Evolutionary conservation across 805 yeast species (phyloP).

Genomic region (Barnettozyma vustinii): DNA sequence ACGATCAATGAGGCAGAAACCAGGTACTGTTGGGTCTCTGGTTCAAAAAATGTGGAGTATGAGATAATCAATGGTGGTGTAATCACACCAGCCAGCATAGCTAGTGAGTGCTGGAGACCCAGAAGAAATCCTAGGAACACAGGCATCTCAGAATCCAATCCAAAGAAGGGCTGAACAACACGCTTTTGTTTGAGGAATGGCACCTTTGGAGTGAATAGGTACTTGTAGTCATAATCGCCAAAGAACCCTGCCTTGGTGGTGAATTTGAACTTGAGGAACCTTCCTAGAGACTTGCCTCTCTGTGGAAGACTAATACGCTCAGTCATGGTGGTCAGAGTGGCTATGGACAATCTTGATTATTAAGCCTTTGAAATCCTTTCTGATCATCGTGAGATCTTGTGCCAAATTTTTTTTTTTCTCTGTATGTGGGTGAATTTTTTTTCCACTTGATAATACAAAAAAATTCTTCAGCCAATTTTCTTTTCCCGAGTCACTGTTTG

Average conservation of each 20-base stretch:
- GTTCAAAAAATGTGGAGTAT: conserved; percentile 52
- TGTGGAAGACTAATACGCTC: neutral
- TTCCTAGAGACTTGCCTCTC: neutral
- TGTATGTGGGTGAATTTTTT: neutral
- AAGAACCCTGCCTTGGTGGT: conserved; percentile 75
- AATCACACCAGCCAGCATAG: conserved; percentile 90
- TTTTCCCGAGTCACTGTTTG: neutral
- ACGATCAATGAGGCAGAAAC: conserved; percentile 71
- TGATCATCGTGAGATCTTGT: neutral
- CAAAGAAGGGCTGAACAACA: conserved; percentile 73
- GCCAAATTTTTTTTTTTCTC: neutral
- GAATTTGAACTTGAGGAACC: conserved; percentile 12
- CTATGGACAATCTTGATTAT: no score
- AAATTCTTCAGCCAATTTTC: neutral
- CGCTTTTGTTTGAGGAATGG: conserved; percentile 52
- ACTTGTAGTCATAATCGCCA: conserved; percentile 83
- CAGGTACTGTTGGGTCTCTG: conserved; percentile 49
- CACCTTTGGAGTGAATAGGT: conserved; percentile 71
- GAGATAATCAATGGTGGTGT: conserved; percentile 79
- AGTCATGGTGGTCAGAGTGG: neutral
- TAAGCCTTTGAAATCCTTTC: no score
- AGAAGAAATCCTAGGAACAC: conserved; percentile 64
- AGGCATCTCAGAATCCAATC: conserved; percentile 76
- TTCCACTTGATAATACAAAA: neutral
- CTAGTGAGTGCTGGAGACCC: conserved; percentile 82